Conservation (phyloP, 129 eudicot genomes). For the Solidago caesia region DNA sequence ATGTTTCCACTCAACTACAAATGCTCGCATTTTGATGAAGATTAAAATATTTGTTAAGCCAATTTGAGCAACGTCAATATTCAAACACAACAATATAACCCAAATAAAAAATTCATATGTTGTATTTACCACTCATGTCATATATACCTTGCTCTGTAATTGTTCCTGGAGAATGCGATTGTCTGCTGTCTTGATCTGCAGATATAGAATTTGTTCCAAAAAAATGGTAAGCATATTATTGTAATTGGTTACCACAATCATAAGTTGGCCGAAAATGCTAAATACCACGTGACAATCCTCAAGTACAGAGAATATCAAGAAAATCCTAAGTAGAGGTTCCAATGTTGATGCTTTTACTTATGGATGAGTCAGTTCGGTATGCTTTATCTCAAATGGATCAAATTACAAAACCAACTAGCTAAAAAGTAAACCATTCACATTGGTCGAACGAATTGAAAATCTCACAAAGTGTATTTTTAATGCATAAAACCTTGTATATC, state of each 20-base stretch:
- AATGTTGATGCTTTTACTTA: neutral
- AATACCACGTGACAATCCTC: constrained; percentile 32
- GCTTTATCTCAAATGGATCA: neutral
- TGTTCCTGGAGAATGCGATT: constrained; percentile 94
- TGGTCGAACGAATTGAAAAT: neutral
- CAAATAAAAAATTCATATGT: constrained; percentile 3
- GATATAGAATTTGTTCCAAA: constrained; percentile 3
- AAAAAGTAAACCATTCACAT: neutral
- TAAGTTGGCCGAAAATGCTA: constrained; percentile 6
- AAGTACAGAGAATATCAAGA: constrained; percentile 1
- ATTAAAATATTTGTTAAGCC: neutral
- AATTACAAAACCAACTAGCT: neutral
- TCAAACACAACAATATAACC: neutral
- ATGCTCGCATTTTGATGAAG: constrained; percentile 4
- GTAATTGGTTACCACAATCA: constrained; percentile 3
- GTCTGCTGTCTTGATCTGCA: constrained; percentile 88
- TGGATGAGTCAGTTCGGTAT: neutral
- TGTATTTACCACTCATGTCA: constrained; percentile 1
- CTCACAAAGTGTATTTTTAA: neutral
- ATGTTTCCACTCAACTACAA: neutral
- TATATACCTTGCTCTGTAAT: constrained; percentile 79
- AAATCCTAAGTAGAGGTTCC: neutral
- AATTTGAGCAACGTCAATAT: constrained; percentile 4
- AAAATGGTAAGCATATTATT: neutral
- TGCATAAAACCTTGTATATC: neutral